Conservation (phyloP, 2,329 filamentous ascomycete species). For the Fusarium sulawesiense region DNA sequence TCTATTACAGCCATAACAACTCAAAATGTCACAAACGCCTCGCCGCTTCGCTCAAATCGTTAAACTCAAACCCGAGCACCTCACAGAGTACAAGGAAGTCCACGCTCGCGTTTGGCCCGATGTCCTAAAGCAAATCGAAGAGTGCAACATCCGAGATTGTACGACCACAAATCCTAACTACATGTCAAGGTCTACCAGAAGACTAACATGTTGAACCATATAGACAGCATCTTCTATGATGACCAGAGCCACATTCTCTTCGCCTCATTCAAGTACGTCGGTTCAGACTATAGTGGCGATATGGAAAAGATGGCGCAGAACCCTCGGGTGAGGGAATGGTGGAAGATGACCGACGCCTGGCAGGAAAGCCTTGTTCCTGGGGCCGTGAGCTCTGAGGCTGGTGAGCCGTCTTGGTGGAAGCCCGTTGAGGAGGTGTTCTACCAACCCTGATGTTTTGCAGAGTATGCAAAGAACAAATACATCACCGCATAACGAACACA, state of each 20-base stretch:
- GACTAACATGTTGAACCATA: not conserved
- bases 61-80: constrained; percentile 73
- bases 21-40: constrained; percentile 52
- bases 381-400: constrained; percentile 68
- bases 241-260: constrained; percentile 73
- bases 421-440: constrained; percentile 77
- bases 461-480: not conserved
- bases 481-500: not conserved
- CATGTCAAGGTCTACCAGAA: not conserved
- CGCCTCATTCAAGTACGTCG: constrained; percentile 82
- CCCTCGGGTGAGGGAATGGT: constrained; percentile 80
- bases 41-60: constrained; percentile 78
- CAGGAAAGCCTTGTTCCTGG: constrained; percentile 74
- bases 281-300: constrained; percentile 76
- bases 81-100: constrained; percentile 77
- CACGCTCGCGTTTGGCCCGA: constrained; percentile 82
- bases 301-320: constrained; percentile 82
- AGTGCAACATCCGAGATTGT: constrained; percentile 81
- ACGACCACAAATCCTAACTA: constrained; percentile 35
- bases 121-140: constrained; percentile 79
- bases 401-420: constrained; percentile 75
- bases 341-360: constrained; percentile 81
- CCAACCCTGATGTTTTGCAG: constrained; percentile 52
- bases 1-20: not conserved
- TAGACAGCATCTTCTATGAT: constrained; percentile 81